Percentiles rank a stretch among this genome's conserved stretches.
phyloP scores from a whole-genome alignment of 805 yeast species.

The Hanseniaspora taiwanica region DNA sequence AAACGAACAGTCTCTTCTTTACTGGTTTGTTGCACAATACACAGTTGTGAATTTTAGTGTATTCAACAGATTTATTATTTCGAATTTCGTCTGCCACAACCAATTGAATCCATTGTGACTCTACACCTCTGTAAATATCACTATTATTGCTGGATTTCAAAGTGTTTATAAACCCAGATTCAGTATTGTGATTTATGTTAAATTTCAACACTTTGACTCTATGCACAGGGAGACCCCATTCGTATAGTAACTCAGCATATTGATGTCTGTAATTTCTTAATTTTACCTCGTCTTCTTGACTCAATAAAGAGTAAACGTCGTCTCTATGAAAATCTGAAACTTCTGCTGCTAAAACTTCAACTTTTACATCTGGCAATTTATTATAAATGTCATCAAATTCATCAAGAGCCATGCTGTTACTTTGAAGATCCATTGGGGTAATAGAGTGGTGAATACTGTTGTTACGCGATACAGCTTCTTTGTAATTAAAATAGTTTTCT shows the following conservation, averaged over 20 bases:
- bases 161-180: slow-evolving; percentile 26
- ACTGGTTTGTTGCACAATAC: slow-evolving; percentile 52
- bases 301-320: slow-evolving; percentile 8
- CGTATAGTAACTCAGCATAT: slow-evolving; percentile 63
- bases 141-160: slow-evolving; percentile 14
- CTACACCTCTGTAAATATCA: slow-evolving; percentile 25
- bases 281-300: slow-evolving; percentile 14
- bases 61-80: slow-evolving; percentile 1
- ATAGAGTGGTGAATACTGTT: neutral
- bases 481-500: neutral
- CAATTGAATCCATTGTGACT: slow-evolving; percentile 5
- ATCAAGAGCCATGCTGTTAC: neutral
- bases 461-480: neutral
- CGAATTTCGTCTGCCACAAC: slow-evolving; percentile 3
- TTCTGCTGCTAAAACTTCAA: slow-evolving; percentile 3
- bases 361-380: slow-evolving; percentile 2
- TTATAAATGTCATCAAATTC: neutral
- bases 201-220: slow-evolving; percentile 62
- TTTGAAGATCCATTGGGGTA: neutral
- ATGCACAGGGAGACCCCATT: slow-evolving; percentile 77
- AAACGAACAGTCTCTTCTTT: slow-evolving; percentile 46
- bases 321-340: neutral
- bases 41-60: slow-evolving; percentile 32
- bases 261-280: slow-evolving; percentile 39
- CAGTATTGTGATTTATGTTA: slow-evolving; percentile 8